Evolutionary conservation across 768 basidiomycete genomes (phyloP).

Genomic region (Rickenella mellea): DNA sequence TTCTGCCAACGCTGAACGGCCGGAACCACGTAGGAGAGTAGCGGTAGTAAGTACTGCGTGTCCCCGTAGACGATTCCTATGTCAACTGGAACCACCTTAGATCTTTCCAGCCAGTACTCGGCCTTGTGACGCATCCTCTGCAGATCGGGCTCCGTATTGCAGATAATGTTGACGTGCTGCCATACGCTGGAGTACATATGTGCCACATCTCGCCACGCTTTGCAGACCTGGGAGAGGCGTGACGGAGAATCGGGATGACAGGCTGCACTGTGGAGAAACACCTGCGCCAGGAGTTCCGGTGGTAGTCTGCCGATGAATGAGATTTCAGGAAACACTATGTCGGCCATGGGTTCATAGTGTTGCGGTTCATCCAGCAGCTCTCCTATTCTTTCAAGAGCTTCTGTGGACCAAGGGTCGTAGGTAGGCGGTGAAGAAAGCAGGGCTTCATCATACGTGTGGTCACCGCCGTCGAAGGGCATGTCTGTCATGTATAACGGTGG

Average conservation of each 20-base stretch:
- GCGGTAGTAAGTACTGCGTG: slow-evolving; percentile 45
- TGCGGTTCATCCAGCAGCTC: too few species aligned
- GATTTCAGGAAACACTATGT: too few species aligned
- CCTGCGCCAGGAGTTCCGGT: too few species aligned
- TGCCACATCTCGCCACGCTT: slow-evolving; percentile 47
- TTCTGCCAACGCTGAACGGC: slow-evolving; percentile 54
- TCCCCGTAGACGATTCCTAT: slow-evolving; percentile 40
- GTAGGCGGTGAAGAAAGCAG: too few species aligned
- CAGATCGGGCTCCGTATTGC: slow-evolving; percentile 28
- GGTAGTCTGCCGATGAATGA: too few species aligned
- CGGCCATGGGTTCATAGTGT: too few species aligned
- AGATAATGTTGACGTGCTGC: slow-evolving; percentile 46
- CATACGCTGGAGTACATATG: slow-evolving; percentile 48
- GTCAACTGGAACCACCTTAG: slow-evolving; percentile 43
- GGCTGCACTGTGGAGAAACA: slow-evolving; percentile 18
- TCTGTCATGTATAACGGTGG: too few species aligned
- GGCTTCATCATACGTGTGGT: too few species aligned
- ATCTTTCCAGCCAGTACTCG: slow-evolving; percentile 42
- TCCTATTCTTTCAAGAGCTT: too few species aligned
- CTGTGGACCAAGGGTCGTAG: too few species aligned
- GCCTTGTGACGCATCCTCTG: slow-evolving; percentile 37
- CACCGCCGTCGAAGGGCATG: too few species aligned
- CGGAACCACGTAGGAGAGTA: slow-evolving; percentile 54
- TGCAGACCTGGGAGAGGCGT: slow-evolving; percentile 43
- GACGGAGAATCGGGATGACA: slow-evolving; percentile 40